Evolutionary conservation across 2,329 filamentous ascomycete species (phyloP), one percentile per base, ranked within the genome.

Genomic region (Aspergillus fumigatus): DNA sequence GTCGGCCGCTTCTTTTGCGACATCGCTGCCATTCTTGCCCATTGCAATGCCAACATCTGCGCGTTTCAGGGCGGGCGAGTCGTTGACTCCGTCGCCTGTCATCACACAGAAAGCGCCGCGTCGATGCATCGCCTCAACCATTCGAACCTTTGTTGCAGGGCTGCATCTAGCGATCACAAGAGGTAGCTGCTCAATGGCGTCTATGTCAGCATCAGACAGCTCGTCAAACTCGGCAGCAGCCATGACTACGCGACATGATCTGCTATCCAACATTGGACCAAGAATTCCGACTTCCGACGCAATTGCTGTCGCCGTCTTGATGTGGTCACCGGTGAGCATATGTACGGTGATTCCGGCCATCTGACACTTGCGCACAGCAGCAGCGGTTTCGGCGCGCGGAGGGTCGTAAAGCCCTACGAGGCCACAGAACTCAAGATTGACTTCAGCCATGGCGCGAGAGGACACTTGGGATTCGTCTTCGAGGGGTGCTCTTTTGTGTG

Each of bases 11-110:
- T 88, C 89, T 73, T 94, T 95, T 59, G 90, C 90, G 6, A 95
- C 90, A 65, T 94, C 90, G 10, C 87, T 91, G 1, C 90, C 90
- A 14, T 88, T 87, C 72, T 83, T 78, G n/a, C 90, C 90, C 90
- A 95, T 95, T 54, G 90, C 90, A 62, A 94, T 96, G 61, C 89
- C 90, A 5, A 96, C 89, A 67, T 96, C 91, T 2, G 90, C 88
- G 48, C 84, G 83, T 64, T 90, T 89, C 35, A 95, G 80, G 4
- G 89, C 91, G 0, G 90, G 90, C 1, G 89, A 89, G 68, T 95
- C 90, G 68, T 95, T 95, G 60, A 94, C 90, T 49, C 90, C 90
- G 65, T 95, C 90, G 57, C 90, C 90, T 19, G 90, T 94, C 90
- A 95, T 94, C 57, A 90, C 90, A 72, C 88, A 90, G 72, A 89